Percentiles rank a stretch among this genome's conserved stretches.
Evolutionary conservation across 805 yeast species (phyloP).

Genomic region (Myxozyma monticola): DNA sequence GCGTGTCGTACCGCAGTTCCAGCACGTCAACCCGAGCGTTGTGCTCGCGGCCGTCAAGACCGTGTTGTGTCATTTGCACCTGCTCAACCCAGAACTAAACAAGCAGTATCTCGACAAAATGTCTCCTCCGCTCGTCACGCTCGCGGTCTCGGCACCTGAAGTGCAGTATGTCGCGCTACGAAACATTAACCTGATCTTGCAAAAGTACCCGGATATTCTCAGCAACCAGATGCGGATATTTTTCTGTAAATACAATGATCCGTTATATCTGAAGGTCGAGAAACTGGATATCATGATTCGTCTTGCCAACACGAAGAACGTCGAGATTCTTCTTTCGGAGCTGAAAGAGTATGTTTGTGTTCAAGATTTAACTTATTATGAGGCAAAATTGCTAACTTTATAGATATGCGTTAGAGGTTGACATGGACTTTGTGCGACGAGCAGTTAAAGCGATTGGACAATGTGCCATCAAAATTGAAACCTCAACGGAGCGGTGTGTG

Average conservation of each 20-base stretch:
- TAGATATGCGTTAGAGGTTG: conserved; percentile 81
- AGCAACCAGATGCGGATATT: conserved; percentile 82
- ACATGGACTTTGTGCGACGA: conserved; percentile 83
- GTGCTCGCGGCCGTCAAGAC: conserved; percentile 83
- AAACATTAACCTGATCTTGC: conserved; percentile 84
- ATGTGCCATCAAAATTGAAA: conserved; percentile 72
- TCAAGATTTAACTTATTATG: background rate
- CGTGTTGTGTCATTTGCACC: conserved; percentile 65
- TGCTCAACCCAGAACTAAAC: conserved; percentile 38
- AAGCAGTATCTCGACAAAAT: conserved; percentile 34
- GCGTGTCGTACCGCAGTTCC: conserved; percentile 89
- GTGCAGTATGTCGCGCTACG: conserved; percentile 91
- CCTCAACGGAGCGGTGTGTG: conserved; percentile 66
- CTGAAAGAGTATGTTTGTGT: conserved; percentile 63
- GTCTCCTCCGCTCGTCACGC: conserved; percentile 54
- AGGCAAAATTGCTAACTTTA: background rate
- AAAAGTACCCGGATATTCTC: conserved; percentile 79
- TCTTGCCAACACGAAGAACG: conserved; percentile 65
- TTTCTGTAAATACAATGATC: conserved; percentile 86
- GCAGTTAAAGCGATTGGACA: conserved; percentile 91
- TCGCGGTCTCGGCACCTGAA: conserved; percentile 87
- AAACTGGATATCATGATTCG: conserved; percentile 83
- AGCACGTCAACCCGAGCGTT: conserved; percentile 95
- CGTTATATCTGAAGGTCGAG: conserved; percentile 92
- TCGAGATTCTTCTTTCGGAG: conserved; percentile 67